Percentiles rank a stretch among this genome's conserved stretches.
Conservation (phyloP, 2,329 filamentous ascomycete genomes). For the Akanthomyces lecanii region DNA sequence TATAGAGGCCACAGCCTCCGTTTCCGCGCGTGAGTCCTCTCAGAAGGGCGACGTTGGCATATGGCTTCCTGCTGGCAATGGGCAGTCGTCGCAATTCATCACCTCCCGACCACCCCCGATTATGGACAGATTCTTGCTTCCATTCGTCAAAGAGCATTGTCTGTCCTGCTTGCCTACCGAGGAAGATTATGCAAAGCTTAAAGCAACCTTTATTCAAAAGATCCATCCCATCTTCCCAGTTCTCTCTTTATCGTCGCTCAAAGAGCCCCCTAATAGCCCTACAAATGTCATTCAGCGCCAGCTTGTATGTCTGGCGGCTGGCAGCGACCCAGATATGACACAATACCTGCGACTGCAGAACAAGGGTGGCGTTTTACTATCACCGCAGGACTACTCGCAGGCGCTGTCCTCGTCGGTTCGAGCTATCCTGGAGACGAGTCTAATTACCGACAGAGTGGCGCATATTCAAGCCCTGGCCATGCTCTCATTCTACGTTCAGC, state of each 20-base stretch:
- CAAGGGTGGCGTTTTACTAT: constrained; percentile 35
- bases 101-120: constrained; percentile 35
- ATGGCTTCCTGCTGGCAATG: constrained; percentile 41
- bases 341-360: constrained; percentile 42
- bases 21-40: constrained; percentile 32
- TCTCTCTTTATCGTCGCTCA: constrained; percentile 37
- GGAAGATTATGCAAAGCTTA: constrained; percentile 42
- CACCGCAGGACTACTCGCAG: constrained; percentile 45
- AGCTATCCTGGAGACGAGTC: constrained; percentile 47
- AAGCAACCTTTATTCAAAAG: constrained; percentile 45
- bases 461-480: constrained; percentile 52
- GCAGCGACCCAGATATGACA: constrained; percentile 43
- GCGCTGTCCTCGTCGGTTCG: constrained; percentile 45
- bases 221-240: constrained; percentile 54
- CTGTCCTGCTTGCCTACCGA: constrained; percentile 45
- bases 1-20: constrained; percentile 46
- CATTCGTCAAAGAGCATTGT: constrained; percentile 43
- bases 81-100: constrained; percentile 35
- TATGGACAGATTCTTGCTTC: constrained; percentile 38
- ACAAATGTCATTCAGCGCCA: constrained; percentile 46
- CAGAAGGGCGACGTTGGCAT: constrained; percentile 53
- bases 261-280: constrained; percentile 29
- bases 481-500: constrained; percentile 57
- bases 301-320: constrained; percentile 52
- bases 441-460: constrained; percentile 51